Evolutionary conservation across 208 protist species (phyloP).

Genomic region (Crithidia sp.): DNA sequence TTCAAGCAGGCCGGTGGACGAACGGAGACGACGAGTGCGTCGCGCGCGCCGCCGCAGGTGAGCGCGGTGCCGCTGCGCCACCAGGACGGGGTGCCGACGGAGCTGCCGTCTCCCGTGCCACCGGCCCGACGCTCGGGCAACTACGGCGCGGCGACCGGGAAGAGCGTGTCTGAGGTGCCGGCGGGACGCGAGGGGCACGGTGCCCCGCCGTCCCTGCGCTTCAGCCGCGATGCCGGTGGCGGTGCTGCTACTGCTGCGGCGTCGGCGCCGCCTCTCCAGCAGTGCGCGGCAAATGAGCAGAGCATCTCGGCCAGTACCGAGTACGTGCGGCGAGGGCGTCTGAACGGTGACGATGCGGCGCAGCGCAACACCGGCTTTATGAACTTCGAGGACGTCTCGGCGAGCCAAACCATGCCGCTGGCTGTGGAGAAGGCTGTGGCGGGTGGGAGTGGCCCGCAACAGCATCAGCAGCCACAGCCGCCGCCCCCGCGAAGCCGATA

Average conservation of each 20-base stretch:
- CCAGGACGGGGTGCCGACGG: not conserved
- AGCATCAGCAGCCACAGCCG: not conserved
- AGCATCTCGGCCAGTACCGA: slow-evolving; percentile 27
- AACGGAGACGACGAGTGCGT: not conserved
- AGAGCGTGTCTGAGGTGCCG: no score
- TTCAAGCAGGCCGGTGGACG: not conserved
- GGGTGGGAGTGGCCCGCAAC: not conserved
- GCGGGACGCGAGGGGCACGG: not conserved
- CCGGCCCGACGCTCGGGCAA: slow-evolving; percentile 5
- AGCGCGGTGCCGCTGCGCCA: slow-evolving; percentile 16
- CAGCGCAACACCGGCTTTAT: slow-evolving; percentile 34
- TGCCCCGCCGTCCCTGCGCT: not conserved
- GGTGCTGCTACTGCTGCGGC: not conserved
- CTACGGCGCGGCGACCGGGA: not conserved
- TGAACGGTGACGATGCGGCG: slow-evolving; percentile 3
- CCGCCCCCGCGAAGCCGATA: not conserved
- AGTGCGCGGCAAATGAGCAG: slow-evolving; percentile 4
- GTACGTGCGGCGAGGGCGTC: slow-evolving; percentile 38
- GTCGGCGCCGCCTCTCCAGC: not conserved
- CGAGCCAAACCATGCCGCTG: slow-evolving; percentile 6
- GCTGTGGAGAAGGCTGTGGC: no score
- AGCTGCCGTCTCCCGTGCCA: not conserved
- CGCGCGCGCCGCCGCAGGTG: slow-evolving; percentile 4
- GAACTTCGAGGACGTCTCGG: slow-evolving; percentile 37
- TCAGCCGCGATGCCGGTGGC: slow-evolving; percentile 5